Base-by-base conservation (phyloP, 2,329 filamentous ascomycete genomes). In the Bipolaris victoriae region DNA sequence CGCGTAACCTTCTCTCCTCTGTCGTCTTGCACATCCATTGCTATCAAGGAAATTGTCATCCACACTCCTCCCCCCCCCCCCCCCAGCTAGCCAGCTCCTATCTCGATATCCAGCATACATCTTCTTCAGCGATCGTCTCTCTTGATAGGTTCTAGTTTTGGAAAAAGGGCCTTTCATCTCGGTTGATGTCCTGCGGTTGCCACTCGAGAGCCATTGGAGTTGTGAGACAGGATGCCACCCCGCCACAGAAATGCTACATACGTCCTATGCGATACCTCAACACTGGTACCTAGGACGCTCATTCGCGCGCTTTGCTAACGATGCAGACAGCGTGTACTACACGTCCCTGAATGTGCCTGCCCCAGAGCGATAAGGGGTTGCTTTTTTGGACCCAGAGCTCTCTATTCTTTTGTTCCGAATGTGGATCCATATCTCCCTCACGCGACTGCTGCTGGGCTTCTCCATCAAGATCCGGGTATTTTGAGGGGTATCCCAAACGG, bases 1-100 rank as follows among this genome's bases (percentile, higher is more conserved):
- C 49, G 54, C 49, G 49, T 53, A 52, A 48, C 43, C 54, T 43
- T 22, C 29, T 16, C 31, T 44, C 26, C 29, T 20, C n/a, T 16
- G 15, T 15, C 35, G 3, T 31, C 39, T 26, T 50, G 20, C 9
- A 18, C 41, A 29, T 44, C 52, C 52, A 50, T 46, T 20, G 20
- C 22, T 36, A 20, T 39, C 35, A 48, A 24, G 33, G 33, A 24
- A 31, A 10, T 24, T 45, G 13, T 33, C 47, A 31, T 26, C 46
- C 29, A 44, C 52, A 15, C 16, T 44, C 40, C 10, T 39, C 39
- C 31, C 39, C 24, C 24, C 39, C 24, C 39, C 16, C 16, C 16
- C 16, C 16, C 16, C 1, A 16, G 16, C 16, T 16, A 29, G 35
- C 29, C 16, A 47, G 18, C 29, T 35, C 10, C 29, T 13, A 13